Conservation (phyloP, 2,329 filamentous ascomycete genomes). For the Furcasterigmium sp. region DNA sequence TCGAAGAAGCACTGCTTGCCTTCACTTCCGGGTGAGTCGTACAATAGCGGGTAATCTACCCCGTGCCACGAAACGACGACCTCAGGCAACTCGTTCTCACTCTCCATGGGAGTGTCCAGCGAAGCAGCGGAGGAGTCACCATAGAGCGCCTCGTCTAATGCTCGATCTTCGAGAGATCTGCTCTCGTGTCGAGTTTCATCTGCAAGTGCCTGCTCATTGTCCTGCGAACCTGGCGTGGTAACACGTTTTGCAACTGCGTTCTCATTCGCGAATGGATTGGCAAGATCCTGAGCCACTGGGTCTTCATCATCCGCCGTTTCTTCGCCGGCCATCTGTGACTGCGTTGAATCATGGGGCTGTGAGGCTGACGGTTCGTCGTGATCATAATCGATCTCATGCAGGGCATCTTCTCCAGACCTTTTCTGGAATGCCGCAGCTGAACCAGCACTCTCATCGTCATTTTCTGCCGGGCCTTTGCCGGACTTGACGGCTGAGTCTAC, state of each 20-base stretch:
- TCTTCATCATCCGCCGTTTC: slow-evolving; percentile 7
- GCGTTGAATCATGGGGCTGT: slow-evolving; percentile 5
- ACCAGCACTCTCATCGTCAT: too few relatives aligned
- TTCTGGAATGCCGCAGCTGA: too few relatives aligned
- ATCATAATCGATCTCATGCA: slow-evolving; percentile 24
- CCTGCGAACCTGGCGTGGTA: slow-evolving; percentile 12
- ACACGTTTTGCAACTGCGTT: neutral
- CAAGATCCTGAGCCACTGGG: neutral
- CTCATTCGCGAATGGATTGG: neutral
- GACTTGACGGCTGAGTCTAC: too few relatives aligned
- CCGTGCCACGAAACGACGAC: slow-evolving; percentile 38
- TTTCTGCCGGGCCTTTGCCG: too few relatives aligned
- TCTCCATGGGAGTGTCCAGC: slow-evolving; percentile 5
- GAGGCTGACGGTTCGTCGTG: slow-evolving; percentile 1
- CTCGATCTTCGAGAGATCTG: neutral
- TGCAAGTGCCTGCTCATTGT: slow-evolving; percentile 27
- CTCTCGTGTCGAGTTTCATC: slow-evolving; percentile 5
- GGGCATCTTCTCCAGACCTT: slow-evolving; percentile 12
- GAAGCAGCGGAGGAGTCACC: slow-evolving; percentile 8
- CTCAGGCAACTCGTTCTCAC: slow-evolving; percentile 21
- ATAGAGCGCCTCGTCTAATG: slow-evolving; percentile 2
- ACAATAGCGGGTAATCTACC: slow-evolving; percentile 37
- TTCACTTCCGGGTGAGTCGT: slow-evolving; percentile 15
- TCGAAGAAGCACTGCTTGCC: slow-evolving; percentile 40
- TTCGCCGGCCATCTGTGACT: slow-evolving; percentile 18